Evolutionary conservation across 306 rosid genomes (phyloP).

Genomic region (Glycyrrhiza uralensis): DNA sequence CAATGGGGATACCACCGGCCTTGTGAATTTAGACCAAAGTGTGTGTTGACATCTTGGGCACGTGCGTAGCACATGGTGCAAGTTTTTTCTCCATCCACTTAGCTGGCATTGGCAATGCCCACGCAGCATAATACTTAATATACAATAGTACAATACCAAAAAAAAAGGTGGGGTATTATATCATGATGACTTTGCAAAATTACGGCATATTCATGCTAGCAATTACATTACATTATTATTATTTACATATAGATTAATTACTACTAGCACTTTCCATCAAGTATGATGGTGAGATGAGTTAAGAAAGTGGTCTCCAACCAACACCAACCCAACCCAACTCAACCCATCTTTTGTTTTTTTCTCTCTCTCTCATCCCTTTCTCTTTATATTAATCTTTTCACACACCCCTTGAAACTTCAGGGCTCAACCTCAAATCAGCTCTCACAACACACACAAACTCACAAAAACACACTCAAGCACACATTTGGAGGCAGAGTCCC

Average conservation of each 20-base stretch:
- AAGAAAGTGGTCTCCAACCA: slow-evolving; percentile 73
- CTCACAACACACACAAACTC: slow-evolving; percentile 1
- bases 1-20: neutral
- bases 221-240: neutral
- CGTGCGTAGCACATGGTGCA: slow-evolving; percentile 35
- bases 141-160: neutral
- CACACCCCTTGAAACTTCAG: slow-evolving; percentile 38
- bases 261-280: slow-evolving; percentile 43
- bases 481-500: slow-evolving; percentile 10
- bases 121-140: neutral
- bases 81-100: neutral
- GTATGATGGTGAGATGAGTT: slow-evolving; percentile 27
- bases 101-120: slow-evolving; percentile 28
- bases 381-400: slow-evolving; percentile 53
- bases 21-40: slow-evolving; percentile 1
- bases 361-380: neutral
- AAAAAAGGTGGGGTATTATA: neutral
- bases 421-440: slow-evolving; percentile 52
- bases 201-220: too few species aligned
- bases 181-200: neutral
- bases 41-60: slow-evolving; percentile 21
- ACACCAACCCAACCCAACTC: slow-evolving; percentile 49
- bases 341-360: neutral
- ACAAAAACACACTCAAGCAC: neutral
- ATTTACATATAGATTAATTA: neutral